phyloP scores from a whole-genome alignment of 331 rosid genomes.

The Malus hybrid region DNA sequence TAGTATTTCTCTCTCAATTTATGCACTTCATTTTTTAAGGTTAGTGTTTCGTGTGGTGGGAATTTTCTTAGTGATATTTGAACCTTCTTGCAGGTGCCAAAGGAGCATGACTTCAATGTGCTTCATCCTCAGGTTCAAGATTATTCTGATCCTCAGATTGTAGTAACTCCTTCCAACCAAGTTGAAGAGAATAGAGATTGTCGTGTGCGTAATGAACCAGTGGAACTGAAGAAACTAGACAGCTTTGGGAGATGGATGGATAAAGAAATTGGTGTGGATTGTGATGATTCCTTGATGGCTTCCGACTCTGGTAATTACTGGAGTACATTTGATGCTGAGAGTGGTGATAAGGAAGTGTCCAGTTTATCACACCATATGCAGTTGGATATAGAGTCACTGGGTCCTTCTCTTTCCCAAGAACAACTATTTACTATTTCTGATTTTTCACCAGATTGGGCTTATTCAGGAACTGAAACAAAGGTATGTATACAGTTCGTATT shows the following conservation, averaged over 20 bases:
- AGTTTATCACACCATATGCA: constrained; percentile 57
- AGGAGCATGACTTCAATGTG: constrained; percentile 21
- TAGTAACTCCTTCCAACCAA: constrained; percentile 11
- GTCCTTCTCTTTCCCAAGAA: constrained; percentile 68
- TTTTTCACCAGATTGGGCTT: constrained; percentile 75
- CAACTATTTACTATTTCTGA: constrained; percentile 59
- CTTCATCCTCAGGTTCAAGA: constrained; percentile 17
- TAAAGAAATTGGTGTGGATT: constrained; percentile 65
- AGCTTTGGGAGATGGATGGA: constrained; percentile 80
- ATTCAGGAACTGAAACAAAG: constrained; percentile 56
- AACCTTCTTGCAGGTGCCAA: constrained; percentile 24
- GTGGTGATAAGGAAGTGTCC: constrained; percentile 59
- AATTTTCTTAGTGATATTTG: constrained; percentile 7
- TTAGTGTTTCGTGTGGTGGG: constrained; percentile 8
- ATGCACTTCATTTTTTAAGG: neutral
- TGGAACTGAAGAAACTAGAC: constrained; percentile 56
- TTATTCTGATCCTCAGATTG: constrained; percentile 21
- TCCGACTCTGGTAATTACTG: constrained; percentile 67
- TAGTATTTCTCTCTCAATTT: neutral
- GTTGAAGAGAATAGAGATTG: constrained; percentile 25
- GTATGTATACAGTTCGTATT: neutral
- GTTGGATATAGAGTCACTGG: constrained; percentile 47
- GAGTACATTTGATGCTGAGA: constrained; percentile 45
- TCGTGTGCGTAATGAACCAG: neutral
- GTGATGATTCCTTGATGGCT: constrained; percentile 62